A percentile compares a stretch with the other conserved stretches of the same genome.
These are phyloP conservation scores for Penicillium sp. DNA, from an alignment of 2,329 filamentous ascomycete species.

Conservation along the genomic window DNA sequence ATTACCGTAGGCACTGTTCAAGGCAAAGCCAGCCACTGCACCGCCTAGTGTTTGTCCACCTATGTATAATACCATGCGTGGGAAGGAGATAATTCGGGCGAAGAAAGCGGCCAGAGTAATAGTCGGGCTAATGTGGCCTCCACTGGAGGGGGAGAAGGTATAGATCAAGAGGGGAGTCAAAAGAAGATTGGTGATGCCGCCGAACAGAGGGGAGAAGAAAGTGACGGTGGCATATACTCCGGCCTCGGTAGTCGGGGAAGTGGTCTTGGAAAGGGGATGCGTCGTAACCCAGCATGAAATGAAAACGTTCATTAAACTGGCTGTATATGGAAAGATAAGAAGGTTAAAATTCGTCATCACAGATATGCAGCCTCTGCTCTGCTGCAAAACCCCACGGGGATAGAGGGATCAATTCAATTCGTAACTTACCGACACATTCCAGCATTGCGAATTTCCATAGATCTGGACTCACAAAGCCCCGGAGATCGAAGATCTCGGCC, in stretches of 20 bases:
- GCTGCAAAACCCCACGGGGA: background rate
- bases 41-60: constrained; percentile 54
- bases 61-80: constrained; percentile 57
- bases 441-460: constrained; percentile 52
- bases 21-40: constrained; percentile 52
- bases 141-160: constrained; percentile 55
- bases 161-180: constrained; percentile 58
- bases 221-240: constrained; percentile 32
- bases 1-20: constrained; percentile 43
- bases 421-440: constrained; percentile 45
- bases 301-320: constrained; percentile 38
- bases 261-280: constrained; percentile 25
- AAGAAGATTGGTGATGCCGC: constrained; percentile 49
- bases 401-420: background rate
- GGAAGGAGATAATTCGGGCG: constrained; percentile 56
- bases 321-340: constrained; percentile 17
- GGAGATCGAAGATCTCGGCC: constrained; percentile 42
- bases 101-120: constrained; percentile 62
- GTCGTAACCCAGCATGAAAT: constrained; percentile 33
- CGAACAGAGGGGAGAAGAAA: constrained; percentile 42
- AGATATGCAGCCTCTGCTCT: background rate
- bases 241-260: background rate
- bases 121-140: constrained; percentile 61
- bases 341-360: background rate
- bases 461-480: constrained; percentile 41